Evolutionary conservation across 768 basidiomycete genomes (phyloP), one percentile per base, ranked within the genome.

Genomic region (Podaxis mareebaensis): DNA sequence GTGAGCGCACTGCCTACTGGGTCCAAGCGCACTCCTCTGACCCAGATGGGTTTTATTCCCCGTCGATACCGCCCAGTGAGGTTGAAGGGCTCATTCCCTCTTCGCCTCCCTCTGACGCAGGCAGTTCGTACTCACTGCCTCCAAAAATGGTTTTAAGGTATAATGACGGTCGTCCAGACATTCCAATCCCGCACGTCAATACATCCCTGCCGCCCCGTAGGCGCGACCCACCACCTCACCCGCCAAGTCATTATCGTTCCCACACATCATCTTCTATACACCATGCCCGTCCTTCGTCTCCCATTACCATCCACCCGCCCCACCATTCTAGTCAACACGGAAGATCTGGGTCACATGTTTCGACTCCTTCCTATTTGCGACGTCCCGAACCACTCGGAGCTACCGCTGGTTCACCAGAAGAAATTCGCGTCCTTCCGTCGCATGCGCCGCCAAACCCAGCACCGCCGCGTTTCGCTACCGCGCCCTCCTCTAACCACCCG

Each of bases 141-240:
- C 90, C 91, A 3, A 85, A 83, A 68, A 90, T 92, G 88, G 74
- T 91, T 64, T 75, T 92, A 68, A 83, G 83, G 60, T 92, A 86
- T 71, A 79, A 76, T 22, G 85, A 89, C 69, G 89, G 91, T 2
- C 72, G 86, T 42, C 81, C 81, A 2, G 87, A 90, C 73, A 73
- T 87, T 7, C 86, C 88, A 39, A 87, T 91, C 68, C 81, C 84
- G n/a, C 77, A 76, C 66, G 69, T 75, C 17, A 73, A 75, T 33
- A 63, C 66, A 61, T 55, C 39, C 63, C 71, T 62, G 51, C 59
- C 49, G 46, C 64, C 59, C 62, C 60, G 39, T 61, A 51, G 40
- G 59, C 66, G 60, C 67, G 68, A 26, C 68, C 75, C 42, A 67
- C 61, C 28, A 7, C 22, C 61, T 4, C 22, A 46, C 24, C 54